Conservation (phyloP, 2,329 filamentous ascomycete genomes). For the Geosmithia flava region DNA sequence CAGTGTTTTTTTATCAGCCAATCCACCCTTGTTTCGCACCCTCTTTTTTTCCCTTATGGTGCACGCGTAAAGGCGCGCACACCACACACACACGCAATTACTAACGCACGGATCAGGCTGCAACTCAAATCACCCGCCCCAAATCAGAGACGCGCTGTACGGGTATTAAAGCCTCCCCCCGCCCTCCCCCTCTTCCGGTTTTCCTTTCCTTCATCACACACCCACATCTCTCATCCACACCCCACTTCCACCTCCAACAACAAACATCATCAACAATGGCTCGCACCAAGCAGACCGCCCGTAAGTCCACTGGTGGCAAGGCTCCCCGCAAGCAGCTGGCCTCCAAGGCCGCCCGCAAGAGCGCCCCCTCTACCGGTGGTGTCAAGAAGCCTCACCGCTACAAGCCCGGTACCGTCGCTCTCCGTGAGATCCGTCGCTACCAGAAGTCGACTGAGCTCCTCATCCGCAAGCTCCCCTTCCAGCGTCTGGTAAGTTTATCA, state of each 20-base stretch:
- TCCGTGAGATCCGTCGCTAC: constrained; percentile 97
- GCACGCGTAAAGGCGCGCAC: neutral
- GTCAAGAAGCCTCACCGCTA: constrained; percentile 91
- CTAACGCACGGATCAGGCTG: constrained; percentile 1
- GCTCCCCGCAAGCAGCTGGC: constrained; percentile 91
- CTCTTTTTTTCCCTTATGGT: neutral
- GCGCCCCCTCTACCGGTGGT: constrained; percentile 89
- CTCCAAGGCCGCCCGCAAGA: constrained; percentile 98
- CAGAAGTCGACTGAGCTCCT: constrained; percentile 95
- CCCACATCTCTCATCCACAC: constrained; percentile 12
- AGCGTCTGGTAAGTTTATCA: constrained; percentile 58
- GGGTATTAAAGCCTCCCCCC: constrained; percentile 32
- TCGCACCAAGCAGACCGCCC: constrained; percentile 55
- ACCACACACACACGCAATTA: neutral
- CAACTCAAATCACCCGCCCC: constrained; percentile 23
- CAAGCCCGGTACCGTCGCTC: constrained; percentile 90
- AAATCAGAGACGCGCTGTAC: constrained; percentile 11
- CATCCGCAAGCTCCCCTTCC: constrained; percentile 95
- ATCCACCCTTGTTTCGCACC: neutral
- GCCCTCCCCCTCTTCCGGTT: constrained; percentile 21
- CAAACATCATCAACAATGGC: constrained; percentile 38
- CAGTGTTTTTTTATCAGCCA: neutral
- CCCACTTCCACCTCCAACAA: constrained; percentile 12
- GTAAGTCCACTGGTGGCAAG: constrained; percentile 72
- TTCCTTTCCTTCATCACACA: constrained; percentile 29